Base-by-base conservation (phyloP, 805 yeast species). In the Tetrapisispora arboricola region DNA sequence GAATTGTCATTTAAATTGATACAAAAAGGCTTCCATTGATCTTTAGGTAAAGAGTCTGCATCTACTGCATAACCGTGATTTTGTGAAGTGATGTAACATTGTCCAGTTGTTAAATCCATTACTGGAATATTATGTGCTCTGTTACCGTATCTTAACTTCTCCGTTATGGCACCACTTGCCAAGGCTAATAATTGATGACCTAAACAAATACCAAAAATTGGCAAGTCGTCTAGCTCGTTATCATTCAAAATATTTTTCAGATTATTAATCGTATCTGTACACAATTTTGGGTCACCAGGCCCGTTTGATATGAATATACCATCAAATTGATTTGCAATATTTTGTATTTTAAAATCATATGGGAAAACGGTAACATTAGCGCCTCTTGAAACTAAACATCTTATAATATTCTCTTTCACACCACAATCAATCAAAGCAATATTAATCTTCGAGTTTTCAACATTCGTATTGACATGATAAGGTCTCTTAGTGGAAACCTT, bases 111-210 rank as follows among this genome's bases (percentile, higher is more conserved):
- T 54, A 88, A 64, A 62, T 90, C 95, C 60, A 88, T 73, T 12
- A 95, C 94, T 43, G 99, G 98, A 49, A 94, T 94, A 64, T 92
- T 92, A 68, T 94, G 98, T 21, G 96, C 99, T 68, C 98, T 82
- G 74, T 92, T 92, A 67, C 99, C 99, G 62, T 88, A 92, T 66
- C 86, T 88, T 74, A 92, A 72, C 67, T 94, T 92, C 57, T 81
- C 62, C 36, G 98, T 92, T 57, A 79, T 78, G 25, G 95, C 97
- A 43, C 97, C 98, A 13, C 87, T 74, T 12, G 98, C 98, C 48
- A 90, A 73, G 9, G 97, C 96, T 50, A 92, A 73, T 54, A 92
- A 73, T 70, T 94, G 99, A 68, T 92, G 98, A 33, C 99, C 99
- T 51, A 92, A 71, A 67, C 98, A 94, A 58, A 92, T 94, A 53